Percentiles rank a stretch among this genome's conserved stretches.
These are phyloP conservation scores for Auricularia heimuer DNA, from an alignment of 768 basidiomycete genomes.

Conservation along the genomic window DNA sequence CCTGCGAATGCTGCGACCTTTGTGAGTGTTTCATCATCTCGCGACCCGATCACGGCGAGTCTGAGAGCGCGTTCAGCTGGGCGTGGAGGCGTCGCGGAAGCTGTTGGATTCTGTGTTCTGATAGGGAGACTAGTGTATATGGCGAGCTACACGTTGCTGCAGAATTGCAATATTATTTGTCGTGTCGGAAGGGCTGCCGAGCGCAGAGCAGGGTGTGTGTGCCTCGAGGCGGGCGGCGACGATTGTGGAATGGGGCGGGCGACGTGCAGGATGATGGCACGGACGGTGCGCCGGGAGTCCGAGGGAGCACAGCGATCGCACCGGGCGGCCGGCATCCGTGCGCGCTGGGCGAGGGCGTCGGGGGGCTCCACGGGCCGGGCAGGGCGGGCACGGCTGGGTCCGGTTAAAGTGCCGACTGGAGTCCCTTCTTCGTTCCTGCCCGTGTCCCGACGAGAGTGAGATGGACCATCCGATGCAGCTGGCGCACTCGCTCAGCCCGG, in stretches of 20 bases:
- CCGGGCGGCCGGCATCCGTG: too few relatives aligned
- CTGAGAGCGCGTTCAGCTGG: conserved; percentile 42
- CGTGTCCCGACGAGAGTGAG: not conserved
- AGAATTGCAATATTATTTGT: not conserved
- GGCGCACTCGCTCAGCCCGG: not conserved
- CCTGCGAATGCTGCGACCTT: conserved; percentile 95
- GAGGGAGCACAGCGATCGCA: too few relatives aligned
- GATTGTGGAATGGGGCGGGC: too few relatives aligned
- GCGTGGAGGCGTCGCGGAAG: conserved; percentile 85
- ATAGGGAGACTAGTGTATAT: conserved; percentile 2
- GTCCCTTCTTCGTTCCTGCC: not conserved
- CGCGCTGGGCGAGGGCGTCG: too few relatives aligned
- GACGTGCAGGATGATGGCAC: too few relatives aligned
- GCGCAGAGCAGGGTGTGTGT: too few relatives aligned
- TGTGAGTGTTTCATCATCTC: conserved; percentile 34
- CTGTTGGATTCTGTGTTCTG: conserved; percentile 61
- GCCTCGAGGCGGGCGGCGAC: too few relatives aligned
- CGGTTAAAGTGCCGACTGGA: not conserved
- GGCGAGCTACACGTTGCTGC: not conserved
- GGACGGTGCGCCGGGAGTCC: too few relatives aligned
- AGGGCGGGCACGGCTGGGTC: not conserved
- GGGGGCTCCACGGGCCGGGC: not conserved
- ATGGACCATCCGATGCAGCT: not conserved
- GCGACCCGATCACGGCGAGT: not conserved
- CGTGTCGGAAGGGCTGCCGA: not conserved